Base-by-base conservation (phyloP, 2,329 filamentous ascomycete species). In the Aspergillus calidoustus region DNA sequence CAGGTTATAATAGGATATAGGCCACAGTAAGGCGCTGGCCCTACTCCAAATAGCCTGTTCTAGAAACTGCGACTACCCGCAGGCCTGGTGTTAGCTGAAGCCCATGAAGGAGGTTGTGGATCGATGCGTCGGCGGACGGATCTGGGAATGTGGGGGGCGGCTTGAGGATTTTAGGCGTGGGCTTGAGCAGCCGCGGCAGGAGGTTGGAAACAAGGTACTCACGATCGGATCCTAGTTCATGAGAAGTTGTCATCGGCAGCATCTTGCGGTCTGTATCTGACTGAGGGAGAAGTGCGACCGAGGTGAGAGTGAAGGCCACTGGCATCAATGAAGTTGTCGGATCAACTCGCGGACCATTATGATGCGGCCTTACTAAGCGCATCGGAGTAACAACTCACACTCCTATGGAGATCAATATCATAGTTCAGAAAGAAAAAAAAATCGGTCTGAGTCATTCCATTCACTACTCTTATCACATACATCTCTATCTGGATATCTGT, bases 11-110 rank as follows among this genome's bases (percentile, higher is more conserved):
- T n/a, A 28, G 23, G 28, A 50, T 47, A 41, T 25, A 62, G 25
- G 60, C 53, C 60, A 54, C 55, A 58, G 61, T 47, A 66, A 61
- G 63, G 57, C 61, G 62, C 58, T 55, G 53, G 64, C 68, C 71
- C 72, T 74, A 75, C 63, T 72, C 69, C 66, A 63, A 67, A 69
- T 61, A 68, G 69, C 65, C 71, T 57, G 62, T 66, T 67, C 69
- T 69, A 68, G 74, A 65, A 68, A 69, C 71, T 67, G 69, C 68
- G 67, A 73, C 74, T 74, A 64, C 61, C 51, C 64, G 64, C 64
- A 59, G 60, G 19, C n/a, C 56, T 52, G 60, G 61, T 58, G 67
- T 71, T 65, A 71, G 67, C 62, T 65, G 63, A 62, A 64, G 63
- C 59, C 62, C 60, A 62, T 64, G 70, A 72, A 69, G 70, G 69